Conservation (phyloP, 106 monocot genomes). For the Dendrobium nobile region DNA sequence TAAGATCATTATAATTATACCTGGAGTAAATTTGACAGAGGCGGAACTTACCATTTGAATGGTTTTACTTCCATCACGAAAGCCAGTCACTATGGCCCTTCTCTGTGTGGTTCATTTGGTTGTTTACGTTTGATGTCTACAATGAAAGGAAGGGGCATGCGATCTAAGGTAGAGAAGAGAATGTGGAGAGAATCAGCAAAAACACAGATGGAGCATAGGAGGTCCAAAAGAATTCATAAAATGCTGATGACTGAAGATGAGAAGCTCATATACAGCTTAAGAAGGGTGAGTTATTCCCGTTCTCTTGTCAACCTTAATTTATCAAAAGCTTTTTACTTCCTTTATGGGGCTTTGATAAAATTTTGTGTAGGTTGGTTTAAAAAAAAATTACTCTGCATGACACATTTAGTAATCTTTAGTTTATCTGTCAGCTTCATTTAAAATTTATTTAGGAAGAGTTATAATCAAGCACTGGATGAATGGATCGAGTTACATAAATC, state of each 20-base stretch:
- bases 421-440: neutral
- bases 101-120: conserved; percentile 6
- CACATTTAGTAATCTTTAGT: neutral
- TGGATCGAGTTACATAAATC: too few species aligned
- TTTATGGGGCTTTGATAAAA: neutral
- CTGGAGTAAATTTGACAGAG: conserved; percentile 9
- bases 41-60: conserved; percentile 8
- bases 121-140: conserved; percentile 60
- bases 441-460: neutral
- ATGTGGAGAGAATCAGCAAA: conserved; percentile 90
- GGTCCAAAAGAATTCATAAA: conserved; percentile 84
- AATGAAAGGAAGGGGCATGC: conserved; percentile 59
- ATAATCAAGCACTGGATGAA: too few species aligned
- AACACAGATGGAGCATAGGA: conserved; percentile 73
- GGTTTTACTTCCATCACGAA: conserved; percentile 2
- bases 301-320: neutral
- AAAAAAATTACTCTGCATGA: neutral
- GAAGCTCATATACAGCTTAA: conserved; percentile 86
- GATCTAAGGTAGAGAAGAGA: conserved; percentile 91
- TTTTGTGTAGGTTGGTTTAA: neutral
- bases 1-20: neutral
- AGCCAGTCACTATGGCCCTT: neutral
- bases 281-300: conserved; percentile 46
- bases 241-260: conserved; percentile 98
- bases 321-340: neutral